phyloP scores from a whole-genome alignment of 108 stramenopile species.

The Discostella pseudostelligera region DNA sequence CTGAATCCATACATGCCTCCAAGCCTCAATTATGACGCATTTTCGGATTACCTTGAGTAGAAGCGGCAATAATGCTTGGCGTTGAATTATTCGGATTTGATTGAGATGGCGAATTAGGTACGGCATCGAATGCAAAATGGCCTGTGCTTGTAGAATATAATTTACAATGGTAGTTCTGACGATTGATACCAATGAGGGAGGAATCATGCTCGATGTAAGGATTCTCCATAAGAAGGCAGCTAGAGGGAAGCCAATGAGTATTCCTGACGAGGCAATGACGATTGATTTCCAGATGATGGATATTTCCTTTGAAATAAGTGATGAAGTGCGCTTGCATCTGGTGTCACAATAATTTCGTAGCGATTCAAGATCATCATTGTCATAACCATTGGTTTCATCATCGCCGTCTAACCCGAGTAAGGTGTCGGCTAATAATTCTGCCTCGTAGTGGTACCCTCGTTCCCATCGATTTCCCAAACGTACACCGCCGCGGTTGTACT shows the following conservation, averaged over 20 bases:
- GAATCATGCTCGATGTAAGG: slow-evolving; percentile 8
- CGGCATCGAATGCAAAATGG: slow-evolving; percentile 30
- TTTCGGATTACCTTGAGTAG: slow-evolving; percentile 26
- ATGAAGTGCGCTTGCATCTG: not conserved
- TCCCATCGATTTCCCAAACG: slow-evolving; percentile 23
- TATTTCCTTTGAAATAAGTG: not conserved
- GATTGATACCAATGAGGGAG: not conserved
- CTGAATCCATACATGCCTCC: slow-evolving; percentile 41
- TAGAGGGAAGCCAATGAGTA: slow-evolving; percentile 17
- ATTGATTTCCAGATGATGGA: slow-evolving; percentile 16
- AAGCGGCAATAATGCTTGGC: slow-evolving; percentile 3
- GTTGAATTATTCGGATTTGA: slow-evolving; percentile 7
- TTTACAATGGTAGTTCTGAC: slow-evolving; percentile 14
- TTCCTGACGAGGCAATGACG: slow-evolving; percentile 22
- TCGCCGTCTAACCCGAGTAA: slow-evolving; percentile 20
- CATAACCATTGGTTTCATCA: not conserved
- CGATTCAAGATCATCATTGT: not conserved
- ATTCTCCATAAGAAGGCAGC: slow-evolving; percentile 4
- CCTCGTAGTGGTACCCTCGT: slow-evolving; percentile 21
- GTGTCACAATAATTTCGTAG: not conserved
- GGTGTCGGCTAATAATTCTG: slow-evolving; percentile 32
- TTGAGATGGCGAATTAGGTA: slow-evolving; percentile 28
- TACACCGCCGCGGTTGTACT: slow-evolving; percentile 7
- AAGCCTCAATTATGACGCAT: slow-evolving; percentile 44
- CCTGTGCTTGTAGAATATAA: slow-evolving; percentile 21